Base-by-base conservation (phyloP, 2,329 filamentous ascomycete genomes). In the Knufia petricola region DNA sequence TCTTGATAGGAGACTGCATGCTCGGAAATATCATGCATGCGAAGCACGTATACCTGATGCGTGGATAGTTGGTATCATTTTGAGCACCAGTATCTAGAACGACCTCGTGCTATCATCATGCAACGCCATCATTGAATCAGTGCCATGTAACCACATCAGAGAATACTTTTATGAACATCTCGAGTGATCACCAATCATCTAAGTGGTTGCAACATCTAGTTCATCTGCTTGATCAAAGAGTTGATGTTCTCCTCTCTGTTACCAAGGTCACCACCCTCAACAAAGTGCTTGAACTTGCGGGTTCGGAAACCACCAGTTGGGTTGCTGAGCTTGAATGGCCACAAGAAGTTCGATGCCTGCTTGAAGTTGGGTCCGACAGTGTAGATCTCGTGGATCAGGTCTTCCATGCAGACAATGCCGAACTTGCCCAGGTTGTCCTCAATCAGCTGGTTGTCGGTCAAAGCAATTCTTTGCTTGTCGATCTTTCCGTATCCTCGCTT, bases 311-410 rank as follows among this genome's bases (percentile, higher is more conserved):
- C 90, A 71, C 92, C 92, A 63, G 76, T 96, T 68, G 92, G 92
- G 82, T 94, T 95, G 81, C 82, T 88, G 62, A 98, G 85, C 85
- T 98, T 96, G 84, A 98, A 98, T 69, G 92, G 92, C 92, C 92
- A 98, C 62, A 96, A 77, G 83, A 96, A 96, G 85, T 96, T 98
- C 77, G 84, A 81, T 66, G 87, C 88, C 78, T 95, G 89, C 84
- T 95, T 96, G 85, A 92, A 94, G 84, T 96, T 96, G 78, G 90
- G 90, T 69, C 92, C 90, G 61, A 96, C 92, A 52, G 89, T 94
- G 81, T 82, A 90, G 77, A 94, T 95, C 81, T 98, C 92, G 80
- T 98, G 92, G 73, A 98, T 89, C 62, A 98, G 77, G 76, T 98
- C 92, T 78, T 98, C 92, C 72, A 96, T 87, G 70, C 92, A 98